These are phyloP conservation scores for Phallus indusiatus DNA, from an alignment of 768 basidiomycete genomes.

Conservation along the genomic window DNA sequence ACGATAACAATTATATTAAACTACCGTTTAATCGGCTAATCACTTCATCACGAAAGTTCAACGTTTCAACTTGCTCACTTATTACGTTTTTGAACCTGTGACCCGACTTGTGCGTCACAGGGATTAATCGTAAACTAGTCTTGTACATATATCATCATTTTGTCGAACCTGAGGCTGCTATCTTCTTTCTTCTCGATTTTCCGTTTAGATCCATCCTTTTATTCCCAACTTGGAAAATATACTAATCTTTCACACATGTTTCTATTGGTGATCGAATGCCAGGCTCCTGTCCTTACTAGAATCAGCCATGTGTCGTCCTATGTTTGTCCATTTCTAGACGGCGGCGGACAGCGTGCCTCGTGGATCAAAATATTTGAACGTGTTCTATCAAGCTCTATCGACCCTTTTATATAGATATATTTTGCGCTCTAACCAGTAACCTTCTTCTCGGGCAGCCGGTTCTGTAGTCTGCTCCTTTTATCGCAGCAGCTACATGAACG, in stretches of 20 bases:
- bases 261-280: background rate
- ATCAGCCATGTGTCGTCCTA: background rate
- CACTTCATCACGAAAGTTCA: too few species aligned
- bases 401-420: background rate
- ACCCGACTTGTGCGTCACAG: too few species aligned
- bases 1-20: too few species aligned
- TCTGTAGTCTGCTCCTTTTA: background rate
- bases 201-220: background rate
- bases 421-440: background rate
- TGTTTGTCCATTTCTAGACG: background rate
- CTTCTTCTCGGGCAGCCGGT: background rate
- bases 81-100: too few species aligned
- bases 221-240: background rate
- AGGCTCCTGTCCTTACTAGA: background rate
- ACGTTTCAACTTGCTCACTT: too few species aligned
- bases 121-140: too few species aligned
- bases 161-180: background rate
- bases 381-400: background rate
- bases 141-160: too few species aligned
- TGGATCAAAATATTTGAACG: conserved; percentile 5
- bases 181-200: background rate
- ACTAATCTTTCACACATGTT: background rate
- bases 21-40: too few species aligned
- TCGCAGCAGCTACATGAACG: background rate
- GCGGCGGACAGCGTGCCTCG: conserved; percentile 1